A percentile compares a stretch with the other conserved stretches of the same genome.
phyloP scores from a whole-genome alignment of 148 eudicot species.

The Nyssa sinensis region DNA sequence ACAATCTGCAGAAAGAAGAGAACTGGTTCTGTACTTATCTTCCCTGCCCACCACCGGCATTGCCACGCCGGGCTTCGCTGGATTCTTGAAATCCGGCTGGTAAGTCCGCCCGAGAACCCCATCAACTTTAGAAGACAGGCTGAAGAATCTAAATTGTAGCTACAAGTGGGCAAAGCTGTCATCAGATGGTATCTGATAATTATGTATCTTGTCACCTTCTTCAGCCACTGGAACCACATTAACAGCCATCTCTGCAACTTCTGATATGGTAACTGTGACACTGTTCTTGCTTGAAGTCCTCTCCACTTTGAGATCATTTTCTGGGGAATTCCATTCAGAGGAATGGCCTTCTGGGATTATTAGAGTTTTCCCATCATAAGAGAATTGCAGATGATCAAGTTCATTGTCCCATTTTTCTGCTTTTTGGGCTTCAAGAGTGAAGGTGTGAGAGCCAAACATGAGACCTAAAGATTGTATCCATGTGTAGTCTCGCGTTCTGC shows the following conservation, averaged over 20 bases:
- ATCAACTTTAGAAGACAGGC: slow-evolving; percentile 25
- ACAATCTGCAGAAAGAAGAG: slow-evolving; percentile 28
- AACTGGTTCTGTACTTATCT: slow-evolving; percentile 28
- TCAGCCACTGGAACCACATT: slow-evolving; percentile 31
- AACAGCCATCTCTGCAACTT: slow-evolving; percentile 20
- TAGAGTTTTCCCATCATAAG: slow-evolving; percentile 18
- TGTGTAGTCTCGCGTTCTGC: slow-evolving; percentile 23
- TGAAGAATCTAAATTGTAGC: slow-evolving; percentile 31
- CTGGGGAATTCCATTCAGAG: slow-evolving; percentile 22
- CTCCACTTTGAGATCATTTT: slow-evolving; percentile 20
- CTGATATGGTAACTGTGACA: slow-evolving; percentile 16
- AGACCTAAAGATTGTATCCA: slow-evolving; percentile 30
- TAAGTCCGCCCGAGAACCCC: slow-evolving; percentile 32
- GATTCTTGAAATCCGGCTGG: slow-evolving; percentile 24
- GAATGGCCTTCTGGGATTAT: slow-evolving; percentile 20
- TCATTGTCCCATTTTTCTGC: slow-evolving; percentile 27
- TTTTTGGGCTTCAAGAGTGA: slow-evolving; percentile 30
- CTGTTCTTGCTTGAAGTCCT: slow-evolving; percentile 30
- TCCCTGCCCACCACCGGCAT: slow-evolving; percentile 35
- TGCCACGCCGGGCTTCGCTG: slow-evolving; percentile 33
- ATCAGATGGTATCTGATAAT: slow-evolving; percentile 29
- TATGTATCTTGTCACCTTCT: slow-evolving; percentile 25
- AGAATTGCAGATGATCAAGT: slow-evolving; percentile 29
- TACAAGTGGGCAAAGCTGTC: slow-evolving; percentile 33
- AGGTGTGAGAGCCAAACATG: slow-evolving; percentile 22